phyloP scores from a whole-genome alignment of 345 rosid species.

The Aquilaria sinensis region DNA sequence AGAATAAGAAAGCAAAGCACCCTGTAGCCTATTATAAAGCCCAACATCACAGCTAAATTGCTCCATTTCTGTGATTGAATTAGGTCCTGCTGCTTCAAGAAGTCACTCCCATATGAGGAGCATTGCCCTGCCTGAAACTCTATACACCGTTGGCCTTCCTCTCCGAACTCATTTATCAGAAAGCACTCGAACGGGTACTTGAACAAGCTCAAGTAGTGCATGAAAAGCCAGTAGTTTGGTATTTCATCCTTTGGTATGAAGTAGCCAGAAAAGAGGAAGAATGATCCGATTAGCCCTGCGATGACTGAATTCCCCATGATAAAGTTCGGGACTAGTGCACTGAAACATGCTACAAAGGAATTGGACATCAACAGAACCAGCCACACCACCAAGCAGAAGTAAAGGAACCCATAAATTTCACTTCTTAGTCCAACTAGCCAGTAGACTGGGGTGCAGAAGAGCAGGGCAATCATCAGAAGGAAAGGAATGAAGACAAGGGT shows the following conservation, averaged over 20 bases:
- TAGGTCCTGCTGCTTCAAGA: slow-evolving; percentile 54
- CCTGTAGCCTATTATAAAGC: slow-evolving; percentile 74
- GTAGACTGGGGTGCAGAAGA: slow-evolving; percentile 74
- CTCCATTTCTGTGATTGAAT: slow-evolving; percentile 67
- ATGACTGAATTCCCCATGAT: slow-evolving; percentile 93
- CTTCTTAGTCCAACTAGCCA: slow-evolving; percentile 80
- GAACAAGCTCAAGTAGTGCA: slow-evolving; percentile 80
- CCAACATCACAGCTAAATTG: slow-evolving; percentile 60
- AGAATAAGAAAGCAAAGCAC: slow-evolving; percentile 62
- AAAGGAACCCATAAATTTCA: slow-evolving; percentile 48
- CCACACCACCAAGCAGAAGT: slow-evolving; percentile 76
- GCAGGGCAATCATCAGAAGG: slow-evolving; percentile 53
- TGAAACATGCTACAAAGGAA: slow-evolving; percentile 86
- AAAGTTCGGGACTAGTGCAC: slow-evolving; percentile 92
- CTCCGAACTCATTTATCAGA: slow-evolving; percentile 73
- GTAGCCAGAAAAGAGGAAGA: slow-evolving; percentile 88
- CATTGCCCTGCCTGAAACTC: slow-evolving; percentile 30
- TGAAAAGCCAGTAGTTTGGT: slow-evolving; percentile 78
- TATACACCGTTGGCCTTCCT: slow-evolving; percentile 37
- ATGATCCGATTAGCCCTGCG: slow-evolving; percentile 86
- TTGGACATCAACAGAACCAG: slow-evolving; percentile 72
- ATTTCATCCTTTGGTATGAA: slow-evolving; percentile 64
- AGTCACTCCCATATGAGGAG: slow-evolving; percentile 35
- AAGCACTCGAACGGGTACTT: slow-evolving; percentile 87
- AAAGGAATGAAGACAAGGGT: slow-evolving; percentile 69